Evolutionary conservation across 208 protist genomes (phyloP).

Genomic region (Phytomonas sp.): DNA sequence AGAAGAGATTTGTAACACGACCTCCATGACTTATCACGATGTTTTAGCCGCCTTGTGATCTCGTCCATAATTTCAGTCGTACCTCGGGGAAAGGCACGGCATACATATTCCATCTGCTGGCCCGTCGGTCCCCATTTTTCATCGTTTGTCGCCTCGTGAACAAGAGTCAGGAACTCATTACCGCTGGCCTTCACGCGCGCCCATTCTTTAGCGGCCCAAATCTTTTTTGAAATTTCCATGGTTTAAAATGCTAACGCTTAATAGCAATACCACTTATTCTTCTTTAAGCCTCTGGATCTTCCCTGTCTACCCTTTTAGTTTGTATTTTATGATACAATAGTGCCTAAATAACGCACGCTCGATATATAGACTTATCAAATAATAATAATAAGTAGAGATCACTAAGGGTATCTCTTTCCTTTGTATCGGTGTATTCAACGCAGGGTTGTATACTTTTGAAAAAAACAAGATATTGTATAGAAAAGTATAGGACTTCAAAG

Average conservation of each 20-base stretch:
- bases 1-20: conserved; percentile 85
- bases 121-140: conserved; percentile 87
- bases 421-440: background rate
- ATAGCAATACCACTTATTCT: background rate
- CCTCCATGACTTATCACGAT: conserved; percentile 80
- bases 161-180: conserved; percentile 55
- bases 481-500: background rate
- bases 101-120: conserved; percentile 81
- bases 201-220: conserved; percentile 69
- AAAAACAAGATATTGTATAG: background rate
- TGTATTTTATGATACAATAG: background rate
- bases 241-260: background rate
- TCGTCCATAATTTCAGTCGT: conserved; percentile 70
- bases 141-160: conserved; percentile 81
- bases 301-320: background rate
- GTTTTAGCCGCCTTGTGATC: conserved; percentile 66
- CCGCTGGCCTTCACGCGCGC: conserved; percentile 69
- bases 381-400: background rate
- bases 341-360: background rate
- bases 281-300: background rate
- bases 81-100: conserved; percentile 52
- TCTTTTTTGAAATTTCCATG: conserved; percentile 58
- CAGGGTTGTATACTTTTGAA: background rate
- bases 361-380: background rate
- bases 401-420: background rate